phyloP scores from a whole-genome alignment of 352 stramenopile genomes.

The Pythium dissimile region DNA sequence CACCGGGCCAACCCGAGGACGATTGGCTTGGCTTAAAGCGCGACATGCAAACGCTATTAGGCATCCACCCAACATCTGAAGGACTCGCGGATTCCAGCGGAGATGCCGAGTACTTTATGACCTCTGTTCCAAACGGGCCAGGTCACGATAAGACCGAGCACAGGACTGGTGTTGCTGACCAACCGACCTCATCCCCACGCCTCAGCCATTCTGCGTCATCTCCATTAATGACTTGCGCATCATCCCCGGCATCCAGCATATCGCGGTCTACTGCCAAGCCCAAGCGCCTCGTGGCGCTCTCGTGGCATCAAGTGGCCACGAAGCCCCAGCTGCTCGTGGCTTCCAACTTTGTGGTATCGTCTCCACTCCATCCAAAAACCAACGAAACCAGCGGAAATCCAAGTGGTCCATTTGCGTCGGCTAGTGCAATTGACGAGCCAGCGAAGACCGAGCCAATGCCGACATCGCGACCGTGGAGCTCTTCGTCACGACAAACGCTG shows the following conservation, averaged over 20 bases:
- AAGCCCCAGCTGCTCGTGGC: conserved; percentile 46
- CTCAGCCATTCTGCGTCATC: not conserved
- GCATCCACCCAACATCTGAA: conserved; percentile 7
- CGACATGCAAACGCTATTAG: conserved; percentile 33
- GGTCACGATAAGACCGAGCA: too few species aligned
- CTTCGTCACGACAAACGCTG: not conserved
- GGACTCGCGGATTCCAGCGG: not conserved
- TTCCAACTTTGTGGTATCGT: not conserved
- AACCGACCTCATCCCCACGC: too few species aligned
- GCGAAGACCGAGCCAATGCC: not conserved
- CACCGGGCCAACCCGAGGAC: conserved; percentile 5
- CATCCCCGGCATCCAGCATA: not conserved
- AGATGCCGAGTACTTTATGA: conserved; percentile 28
- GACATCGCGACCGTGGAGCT: not conserved
- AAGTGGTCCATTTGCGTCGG: not conserved
- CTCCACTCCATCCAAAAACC: not conserved
- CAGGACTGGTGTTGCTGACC: too few species aligned
- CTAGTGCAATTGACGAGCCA: too few species aligned
- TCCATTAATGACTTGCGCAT: not conserved
- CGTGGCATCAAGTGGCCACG: conserved; percentile 44
- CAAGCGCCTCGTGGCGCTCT: not conserved
- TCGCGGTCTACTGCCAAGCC: not conserved
- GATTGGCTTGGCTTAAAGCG: conserved; percentile 35
- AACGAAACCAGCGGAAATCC: not conserved
- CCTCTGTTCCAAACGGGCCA: conserved; percentile 8